Conservation (phyloP, 371 early-diverging fungal species). For the Capillidium heterosporum region DNA sequence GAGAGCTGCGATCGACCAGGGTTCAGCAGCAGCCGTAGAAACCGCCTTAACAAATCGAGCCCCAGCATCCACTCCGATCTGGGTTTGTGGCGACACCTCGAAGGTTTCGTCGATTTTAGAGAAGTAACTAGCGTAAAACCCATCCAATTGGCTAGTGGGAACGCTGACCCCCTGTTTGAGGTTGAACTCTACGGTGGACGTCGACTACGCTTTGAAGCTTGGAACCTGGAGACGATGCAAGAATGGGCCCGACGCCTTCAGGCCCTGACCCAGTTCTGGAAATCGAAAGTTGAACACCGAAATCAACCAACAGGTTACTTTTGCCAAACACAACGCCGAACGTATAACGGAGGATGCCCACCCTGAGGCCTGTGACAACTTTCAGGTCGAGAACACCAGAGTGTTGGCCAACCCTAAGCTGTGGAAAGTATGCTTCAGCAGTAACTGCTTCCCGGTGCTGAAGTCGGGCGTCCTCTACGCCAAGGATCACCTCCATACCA, state of each 20-base stretch:
- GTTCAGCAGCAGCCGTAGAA: not conserved
- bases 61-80: not conserved
- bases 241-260: not conserved
- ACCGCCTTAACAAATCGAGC: not conserved
- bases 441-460: not conserved
- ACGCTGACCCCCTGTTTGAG: not conserved
- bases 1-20: not conserved
- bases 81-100: not conserved
- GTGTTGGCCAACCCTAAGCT: not conserved
- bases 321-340: not conserved
- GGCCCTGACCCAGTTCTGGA: not conserved
- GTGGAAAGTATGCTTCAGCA: not conserved
- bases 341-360: not conserved
- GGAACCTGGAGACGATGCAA: not conserved
- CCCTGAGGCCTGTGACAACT: no score
- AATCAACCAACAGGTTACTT: not conserved
- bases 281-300: not conserved
- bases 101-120: constrained; percentile 1
- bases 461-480: not conserved
- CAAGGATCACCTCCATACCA: not conserved
- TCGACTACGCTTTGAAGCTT: constrained; percentile 2
- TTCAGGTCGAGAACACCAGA: not conserved
- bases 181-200: not conserved
- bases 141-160: not conserved
- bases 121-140: not conserved